Evolutionary conservation across 2,329 filamentous ascomycete genomes (phyloP).

Genomic region (Colletotrichum sp.): DNA sequence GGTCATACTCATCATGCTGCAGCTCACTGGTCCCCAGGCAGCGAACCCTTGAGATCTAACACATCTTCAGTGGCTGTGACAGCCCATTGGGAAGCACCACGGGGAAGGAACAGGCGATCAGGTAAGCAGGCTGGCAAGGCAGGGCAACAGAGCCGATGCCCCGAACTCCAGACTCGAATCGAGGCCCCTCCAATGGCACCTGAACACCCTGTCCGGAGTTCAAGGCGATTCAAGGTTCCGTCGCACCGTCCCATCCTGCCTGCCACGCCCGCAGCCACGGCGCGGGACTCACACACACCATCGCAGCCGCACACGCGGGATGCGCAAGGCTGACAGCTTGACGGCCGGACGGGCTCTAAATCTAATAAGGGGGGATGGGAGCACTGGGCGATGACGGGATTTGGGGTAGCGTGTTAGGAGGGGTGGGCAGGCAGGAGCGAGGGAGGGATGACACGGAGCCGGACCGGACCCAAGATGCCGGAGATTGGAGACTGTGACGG

Average conservation of each 20-base stretch:
- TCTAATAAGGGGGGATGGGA: background rate
- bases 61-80: background rate
- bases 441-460: conserved; percentile 6
- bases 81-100: background rate
- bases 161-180: background rate
- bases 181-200: background rate
- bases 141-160: background rate
- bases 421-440: background rate
- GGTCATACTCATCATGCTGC: conserved; percentile 11
- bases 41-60: conserved; percentile 1
- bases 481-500: conserved; percentile 17
- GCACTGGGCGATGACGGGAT: background rate
- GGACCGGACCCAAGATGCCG: conserved; percentile 9
- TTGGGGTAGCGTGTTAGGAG: background rate
- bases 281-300: background rate
- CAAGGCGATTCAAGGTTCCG: background rate
- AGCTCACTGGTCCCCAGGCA: conserved; percentile 3
- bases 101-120: background rate
- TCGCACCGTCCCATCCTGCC: conserved; percentile 6
- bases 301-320: background rate
- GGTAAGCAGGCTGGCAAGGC: background rate
- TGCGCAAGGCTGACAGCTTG: background rate
- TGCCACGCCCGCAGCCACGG: background rate
- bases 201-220: background rate
- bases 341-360: background rate